These are phyloP conservation scores for Thalassiosira profunda DNA, from an alignment of 108 stramenopile genomes.

Conservation along the genomic window DNA sequence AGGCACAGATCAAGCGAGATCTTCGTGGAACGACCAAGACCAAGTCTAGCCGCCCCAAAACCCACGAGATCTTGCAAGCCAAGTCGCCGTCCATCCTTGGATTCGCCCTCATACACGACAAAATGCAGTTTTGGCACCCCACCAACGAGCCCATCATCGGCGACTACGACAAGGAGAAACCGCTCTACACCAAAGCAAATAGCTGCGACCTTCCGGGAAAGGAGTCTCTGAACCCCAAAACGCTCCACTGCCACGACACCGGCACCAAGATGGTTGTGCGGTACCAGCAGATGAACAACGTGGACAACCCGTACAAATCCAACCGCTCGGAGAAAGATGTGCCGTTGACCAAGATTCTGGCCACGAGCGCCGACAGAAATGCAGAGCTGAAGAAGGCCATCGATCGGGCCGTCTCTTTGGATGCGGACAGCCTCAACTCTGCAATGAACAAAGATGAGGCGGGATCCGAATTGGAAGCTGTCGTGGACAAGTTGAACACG, in stretches of 20 bases:
- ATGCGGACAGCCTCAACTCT: too few relatives aligned
- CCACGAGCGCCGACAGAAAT: too few relatives aligned
- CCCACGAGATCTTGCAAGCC: neutral
- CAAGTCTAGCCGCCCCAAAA: neutral
- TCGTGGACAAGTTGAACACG: too few relatives aligned
- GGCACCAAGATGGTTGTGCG: neutral
- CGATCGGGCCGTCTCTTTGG: too few relatives aligned
- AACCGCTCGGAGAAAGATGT: neutral
- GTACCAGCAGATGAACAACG: constrained; percentile 3
- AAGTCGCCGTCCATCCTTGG: neutral
- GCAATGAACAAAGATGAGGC: too few relatives aligned
- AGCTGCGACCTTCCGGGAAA: neutral
- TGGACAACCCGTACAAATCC: neutral
- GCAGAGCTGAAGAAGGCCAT: too few relatives aligned
- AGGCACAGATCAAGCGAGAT: neutral
- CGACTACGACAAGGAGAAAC: neutral
- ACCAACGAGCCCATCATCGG: neutral
- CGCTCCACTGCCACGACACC: neutral
- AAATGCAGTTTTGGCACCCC: neutral
- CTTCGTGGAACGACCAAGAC: neutral
- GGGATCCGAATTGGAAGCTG: too few relatives aligned
- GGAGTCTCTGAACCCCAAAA: neutral
- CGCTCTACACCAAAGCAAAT: neutral
- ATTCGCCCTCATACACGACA: neutral
- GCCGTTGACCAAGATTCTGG: neutral